These are phyloP conservation scores for Sporothrix euskadiensis DNA, from an alignment of 2,329 filamentous ascomycete species.

Conservation along the genomic window DNA sequence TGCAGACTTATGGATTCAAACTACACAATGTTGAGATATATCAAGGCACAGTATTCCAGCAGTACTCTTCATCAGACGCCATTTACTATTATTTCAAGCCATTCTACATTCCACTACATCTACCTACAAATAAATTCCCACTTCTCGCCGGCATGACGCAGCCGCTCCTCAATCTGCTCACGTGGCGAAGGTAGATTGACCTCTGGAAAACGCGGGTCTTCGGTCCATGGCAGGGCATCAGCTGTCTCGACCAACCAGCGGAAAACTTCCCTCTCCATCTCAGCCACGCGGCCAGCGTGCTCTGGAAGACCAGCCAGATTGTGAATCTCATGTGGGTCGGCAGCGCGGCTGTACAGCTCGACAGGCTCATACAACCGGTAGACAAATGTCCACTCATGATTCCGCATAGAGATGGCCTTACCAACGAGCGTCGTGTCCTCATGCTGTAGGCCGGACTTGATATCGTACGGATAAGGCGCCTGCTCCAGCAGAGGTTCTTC, in stretches of 20 bases:
- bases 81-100: too few relatives aligned
- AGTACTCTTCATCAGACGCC: too few relatives aligned
- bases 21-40: too few relatives aligned
- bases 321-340: conserved; percentile 44
- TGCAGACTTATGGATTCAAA: too few relatives aligned
- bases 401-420: conserved; percentile 44
- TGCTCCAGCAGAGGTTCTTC: conserved; percentile 51
- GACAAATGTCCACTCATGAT: conserved; percentile 45
- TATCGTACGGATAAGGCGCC: conserved; percentile 48
- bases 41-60: too few relatives aligned
- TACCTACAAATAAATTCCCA: conserved; percentile 14
- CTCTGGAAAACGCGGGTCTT: conserved; percentile 3
- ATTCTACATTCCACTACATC: neutral
- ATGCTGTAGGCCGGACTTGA: conserved; percentile 49
- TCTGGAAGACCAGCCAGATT: conserved; percentile 41
- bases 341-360: conserved; percentile 46
- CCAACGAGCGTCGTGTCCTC: conserved; percentile 47
- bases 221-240: conserved; percentile 4
- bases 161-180: conserved; percentile 17
- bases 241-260: conserved; percentile 39
- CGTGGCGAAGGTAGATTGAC: conserved; percentile 4
- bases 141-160: neutral
- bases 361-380: conserved; percentile 49
- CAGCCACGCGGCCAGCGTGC: conserved; percentile 34
- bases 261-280: conserved; percentile 41